These are phyloP conservation scores for Tricholoma flavovirens DNA, from an alignment of 768 basidiomycete species.

Conservation along the genomic window DNA sequence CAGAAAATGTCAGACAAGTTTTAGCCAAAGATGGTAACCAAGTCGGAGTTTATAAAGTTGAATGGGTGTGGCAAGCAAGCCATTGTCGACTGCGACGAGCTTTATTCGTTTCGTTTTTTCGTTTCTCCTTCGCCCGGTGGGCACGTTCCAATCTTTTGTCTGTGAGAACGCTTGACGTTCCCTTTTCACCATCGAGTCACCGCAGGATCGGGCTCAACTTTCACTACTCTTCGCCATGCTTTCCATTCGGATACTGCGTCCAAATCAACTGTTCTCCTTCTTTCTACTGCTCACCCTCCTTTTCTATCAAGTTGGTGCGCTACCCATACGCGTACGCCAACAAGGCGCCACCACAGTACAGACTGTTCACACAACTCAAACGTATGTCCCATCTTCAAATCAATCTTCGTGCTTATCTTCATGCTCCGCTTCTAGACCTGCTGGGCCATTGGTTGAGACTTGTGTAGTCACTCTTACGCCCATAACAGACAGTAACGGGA, in stretches of 20 bases:
- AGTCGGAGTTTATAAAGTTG: constrained; percentile 21
- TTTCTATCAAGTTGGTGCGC: constrained; percentile 27
- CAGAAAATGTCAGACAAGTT: neutral
- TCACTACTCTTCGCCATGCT: constrained; percentile 35
- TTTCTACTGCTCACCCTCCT: constrained; percentile 33
- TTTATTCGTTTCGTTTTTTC: constrained; percentile 21
- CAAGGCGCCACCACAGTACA: constrained; percentile 33
- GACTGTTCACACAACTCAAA: constrained; percentile 38
- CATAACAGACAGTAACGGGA: constrained; percentile 41
- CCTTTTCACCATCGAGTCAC: constrained; percentile 35
- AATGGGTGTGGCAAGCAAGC: neutral
- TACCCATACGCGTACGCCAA: constrained; percentile 32
- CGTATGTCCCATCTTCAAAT: constrained; percentile 32
- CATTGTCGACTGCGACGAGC: constrained; percentile 5
- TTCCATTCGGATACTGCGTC: constrained; percentile 21
- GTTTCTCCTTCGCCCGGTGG: constrained; percentile 33
- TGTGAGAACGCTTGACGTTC: constrained; percentile 24
- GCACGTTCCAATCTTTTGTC: constrained; percentile 41
- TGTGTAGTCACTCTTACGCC: constrained; percentile 56
- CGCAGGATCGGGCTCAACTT: constrained; percentile 46
- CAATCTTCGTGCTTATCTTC: constrained; percentile 4
- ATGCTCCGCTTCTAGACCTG: constrained; percentile 27
- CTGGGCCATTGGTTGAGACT: constrained; percentile 50
- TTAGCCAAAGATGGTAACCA: constrained; percentile 6
- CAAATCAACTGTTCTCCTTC: constrained; percentile 28